Conservation (phyloP, 208 protist species). For the Leishmania lainsoni region DNA sequence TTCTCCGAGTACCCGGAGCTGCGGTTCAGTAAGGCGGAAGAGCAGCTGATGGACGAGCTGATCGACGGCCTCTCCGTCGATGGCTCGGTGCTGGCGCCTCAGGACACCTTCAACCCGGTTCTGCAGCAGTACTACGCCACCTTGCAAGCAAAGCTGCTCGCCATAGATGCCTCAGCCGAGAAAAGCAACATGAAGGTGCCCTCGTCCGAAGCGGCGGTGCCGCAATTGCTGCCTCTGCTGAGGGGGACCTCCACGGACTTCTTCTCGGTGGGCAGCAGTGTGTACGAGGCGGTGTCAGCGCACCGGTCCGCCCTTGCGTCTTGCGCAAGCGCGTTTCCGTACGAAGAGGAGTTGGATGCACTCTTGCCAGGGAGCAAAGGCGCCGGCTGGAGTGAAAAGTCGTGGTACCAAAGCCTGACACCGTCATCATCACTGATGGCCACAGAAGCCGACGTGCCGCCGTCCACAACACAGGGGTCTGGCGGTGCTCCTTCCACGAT, state of each 20-base stretch:
- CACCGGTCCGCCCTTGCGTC: conserved; percentile 32
- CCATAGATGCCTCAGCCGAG: background rate
- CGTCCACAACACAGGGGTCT: background rate
- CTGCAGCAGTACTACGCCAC: conserved; percentile 88
- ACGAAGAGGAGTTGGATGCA: conserved; percentile 22
- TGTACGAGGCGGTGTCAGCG: conserved; percentile 21
- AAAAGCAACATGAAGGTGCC: background rate
- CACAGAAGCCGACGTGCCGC: background rate
- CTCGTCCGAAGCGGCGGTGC: background rate
- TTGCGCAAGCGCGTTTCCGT: conserved; percentile 54
- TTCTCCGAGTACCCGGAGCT: conserved; percentile 67
- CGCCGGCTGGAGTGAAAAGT: background rate
- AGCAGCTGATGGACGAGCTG: conserved; percentile 63
- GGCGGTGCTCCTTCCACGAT: conserved; percentile 1
- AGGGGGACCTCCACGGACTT: conserved; percentile 46
- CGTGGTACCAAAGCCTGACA: conserved; percentile 10
- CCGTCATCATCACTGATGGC: background rate
- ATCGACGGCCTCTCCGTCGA: conserved; percentile 77
- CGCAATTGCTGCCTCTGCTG: conserved; percentile 36
- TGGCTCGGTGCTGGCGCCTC: conserved; percentile 57
- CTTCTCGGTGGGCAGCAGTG: conserved; percentile 33
- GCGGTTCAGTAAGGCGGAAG: conserved; percentile 40
- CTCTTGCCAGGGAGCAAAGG: background rate
- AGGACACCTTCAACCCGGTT: conserved; percentile 86
- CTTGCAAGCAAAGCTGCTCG: conserved; percentile 45